A percentile compares a stretch with the other conserved stretches of the same genome.
Conservation (phyloP, 176 grass and related monocot species). For the Carex kokanica region DNA sequence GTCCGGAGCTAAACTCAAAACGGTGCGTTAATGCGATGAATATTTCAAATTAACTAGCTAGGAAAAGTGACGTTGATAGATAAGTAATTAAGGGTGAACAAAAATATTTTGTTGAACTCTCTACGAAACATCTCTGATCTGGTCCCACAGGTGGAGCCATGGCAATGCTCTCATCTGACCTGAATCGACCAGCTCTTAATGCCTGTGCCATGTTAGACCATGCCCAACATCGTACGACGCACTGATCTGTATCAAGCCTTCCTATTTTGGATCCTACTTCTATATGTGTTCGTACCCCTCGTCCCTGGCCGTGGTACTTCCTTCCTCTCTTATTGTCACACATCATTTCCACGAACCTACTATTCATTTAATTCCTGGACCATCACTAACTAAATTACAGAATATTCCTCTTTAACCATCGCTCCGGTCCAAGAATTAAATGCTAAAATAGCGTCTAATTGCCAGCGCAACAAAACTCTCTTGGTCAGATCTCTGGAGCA, state of each 20-base stretch:
- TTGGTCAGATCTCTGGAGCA: conserved; percentile 8
- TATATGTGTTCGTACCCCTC: conserved; percentile 23
- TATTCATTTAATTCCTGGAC: not conserved
- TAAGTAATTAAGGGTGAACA: too few species aligned
- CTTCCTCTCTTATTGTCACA: not conserved
- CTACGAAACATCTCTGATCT: not conserved
- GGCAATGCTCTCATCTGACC: not conserved
- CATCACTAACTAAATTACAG: not conserved
- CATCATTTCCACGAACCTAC: conserved; percentile 5
- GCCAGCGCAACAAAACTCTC: conserved; percentile 1
- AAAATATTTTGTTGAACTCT: too few species aligned
- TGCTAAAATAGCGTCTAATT: not conserved
- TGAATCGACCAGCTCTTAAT: not conserved
- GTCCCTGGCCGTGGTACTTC: conserved; percentile 66
- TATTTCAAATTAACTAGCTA: too few species aligned
- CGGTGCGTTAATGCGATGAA: too few species aligned
- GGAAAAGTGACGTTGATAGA: too few species aligned
- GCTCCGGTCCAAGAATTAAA: not conserved
- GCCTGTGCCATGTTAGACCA: not conserved
- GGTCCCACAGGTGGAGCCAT: not conserved
- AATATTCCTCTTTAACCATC: not conserved
- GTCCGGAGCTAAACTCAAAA: too few species aligned
- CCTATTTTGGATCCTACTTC: conserved; percentile 11
- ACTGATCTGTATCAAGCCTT: not conserved
- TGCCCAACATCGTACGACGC: conserved; percentile 11